phyloP scores from a whole-genome alignment of 139 green algal genomes.

The Chlamydomonas schloesseri region DNA sequence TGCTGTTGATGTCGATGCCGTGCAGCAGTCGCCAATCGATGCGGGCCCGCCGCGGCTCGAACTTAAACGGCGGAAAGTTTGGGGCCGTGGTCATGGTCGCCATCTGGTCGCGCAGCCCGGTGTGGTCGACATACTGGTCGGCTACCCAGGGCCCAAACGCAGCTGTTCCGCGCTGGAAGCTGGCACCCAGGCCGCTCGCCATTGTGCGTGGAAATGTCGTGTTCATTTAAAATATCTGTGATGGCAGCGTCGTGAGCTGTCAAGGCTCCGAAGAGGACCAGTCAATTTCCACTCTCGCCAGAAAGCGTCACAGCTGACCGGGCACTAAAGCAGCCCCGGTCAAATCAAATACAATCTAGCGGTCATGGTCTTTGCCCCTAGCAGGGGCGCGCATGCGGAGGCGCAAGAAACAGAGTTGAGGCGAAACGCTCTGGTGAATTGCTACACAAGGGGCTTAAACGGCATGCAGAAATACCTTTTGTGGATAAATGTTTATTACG shows the following conservation, averaged over 20 bases:
- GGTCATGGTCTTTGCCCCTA: too few species aligned
- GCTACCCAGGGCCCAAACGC: conserved; percentile 2
- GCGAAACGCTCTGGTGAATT: too few species aligned
- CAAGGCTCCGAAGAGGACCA: too few species aligned
- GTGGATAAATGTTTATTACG: too few species aligned
- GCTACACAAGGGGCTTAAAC: too few species aligned
- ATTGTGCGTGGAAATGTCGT: conserved; percentile 34
- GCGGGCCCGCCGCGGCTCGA: conserved; percentile 54
- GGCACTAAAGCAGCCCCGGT: too few species aligned
- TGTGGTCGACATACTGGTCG: conserved; percentile 18
- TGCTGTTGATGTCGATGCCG: conserved; percentile 65
- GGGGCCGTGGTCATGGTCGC: conserved; percentile 8
- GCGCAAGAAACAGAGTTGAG: too few species aligned
- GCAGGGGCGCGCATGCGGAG: too few species aligned
- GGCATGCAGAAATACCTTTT: too few species aligned
- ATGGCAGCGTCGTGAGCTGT: not conserved
- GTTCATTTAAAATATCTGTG: not conserved
- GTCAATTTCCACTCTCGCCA: too few species aligned
- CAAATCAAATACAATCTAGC: too few species aligned
- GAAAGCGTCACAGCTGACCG: too few species aligned
- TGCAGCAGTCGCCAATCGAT: conserved; percentile 82
- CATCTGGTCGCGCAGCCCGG: conserved; percentile 20
- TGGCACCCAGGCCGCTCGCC: not conserved
- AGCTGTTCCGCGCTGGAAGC: not conserved
- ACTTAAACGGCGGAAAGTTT: conserved; percentile 67